These are phyloP conservation scores for Chrysoporthe cubensis DNA, from an alignment of 2,329 filamentous ascomycete species.

Conservation along the genomic window DNA sequence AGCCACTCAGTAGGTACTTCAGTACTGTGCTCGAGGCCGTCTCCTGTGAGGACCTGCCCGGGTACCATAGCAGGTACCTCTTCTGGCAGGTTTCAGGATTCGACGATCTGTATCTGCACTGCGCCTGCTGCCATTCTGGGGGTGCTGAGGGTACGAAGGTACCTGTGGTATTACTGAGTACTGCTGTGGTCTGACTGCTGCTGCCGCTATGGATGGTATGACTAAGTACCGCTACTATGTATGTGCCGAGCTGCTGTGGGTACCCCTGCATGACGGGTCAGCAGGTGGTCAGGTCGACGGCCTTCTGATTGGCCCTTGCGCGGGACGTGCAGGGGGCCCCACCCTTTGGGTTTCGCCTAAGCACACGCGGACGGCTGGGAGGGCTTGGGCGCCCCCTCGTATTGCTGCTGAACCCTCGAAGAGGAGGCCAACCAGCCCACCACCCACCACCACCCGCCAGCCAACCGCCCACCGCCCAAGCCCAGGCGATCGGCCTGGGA, in stretches of 20 bases:
- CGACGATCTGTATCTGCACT: too few species aligned
- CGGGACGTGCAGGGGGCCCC: neutral
- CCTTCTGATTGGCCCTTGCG: neutral
- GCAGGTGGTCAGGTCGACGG: neutral
- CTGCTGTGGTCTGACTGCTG: too few species aligned
- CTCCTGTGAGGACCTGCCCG: too few species aligned
- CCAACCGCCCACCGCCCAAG: too few species aligned
- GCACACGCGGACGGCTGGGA: neutral
- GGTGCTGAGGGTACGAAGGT: too few species aligned
- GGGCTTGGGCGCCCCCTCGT: neutral
- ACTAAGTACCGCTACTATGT: neutral
- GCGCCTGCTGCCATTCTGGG: too few species aligned
- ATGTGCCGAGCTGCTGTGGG: neutral
- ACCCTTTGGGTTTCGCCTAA: slow-evolving; percentile 3
- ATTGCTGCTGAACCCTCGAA: neutral
- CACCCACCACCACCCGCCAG: neutral
- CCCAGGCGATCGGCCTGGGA: too few species aligned
- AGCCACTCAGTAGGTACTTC: neutral
- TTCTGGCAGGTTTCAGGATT: too few species aligned
- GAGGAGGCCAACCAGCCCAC: neutral
- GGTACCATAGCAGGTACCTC: too few species aligned
- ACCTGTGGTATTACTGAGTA: too few species aligned
- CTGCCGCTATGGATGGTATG: too few species aligned
- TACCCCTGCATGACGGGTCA: neutral
- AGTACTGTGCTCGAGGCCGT: neutral